These are phyloP conservation scores for Ceratocystis diversiconidia DNA, from an alignment of 2,329 filamentous ascomycete species.

Conservation along the genomic window DNA sequence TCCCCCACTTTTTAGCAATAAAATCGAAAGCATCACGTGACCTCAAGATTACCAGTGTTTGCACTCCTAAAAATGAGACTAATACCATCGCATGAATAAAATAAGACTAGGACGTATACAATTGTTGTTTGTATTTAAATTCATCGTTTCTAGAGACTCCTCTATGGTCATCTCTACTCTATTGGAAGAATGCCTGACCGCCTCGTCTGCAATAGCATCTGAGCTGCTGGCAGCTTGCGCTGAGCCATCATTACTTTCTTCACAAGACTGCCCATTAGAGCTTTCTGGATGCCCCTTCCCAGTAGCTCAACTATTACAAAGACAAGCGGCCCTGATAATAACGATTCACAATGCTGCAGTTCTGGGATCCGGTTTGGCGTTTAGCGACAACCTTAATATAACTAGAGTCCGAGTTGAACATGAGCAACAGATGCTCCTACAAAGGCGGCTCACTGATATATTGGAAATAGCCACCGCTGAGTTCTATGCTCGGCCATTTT, in stretches of 20 bases:
- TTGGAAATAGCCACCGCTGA: constrained; percentile 13
- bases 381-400: neutral
- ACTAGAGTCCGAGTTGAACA: neutral
- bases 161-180: neutral
- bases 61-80: too few relatives aligned
- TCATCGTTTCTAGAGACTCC: too few relatives aligned
- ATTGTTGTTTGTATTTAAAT: neutral
- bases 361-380: neutral
- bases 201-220: constrained; percentile 4
- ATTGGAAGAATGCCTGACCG: neutral
- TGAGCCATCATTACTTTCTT: constrained; percentile 5
- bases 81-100: too few relatives aligned
- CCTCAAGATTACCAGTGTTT: too few relatives aligned
- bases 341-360: neutral
- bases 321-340: constrained; percentile 6
- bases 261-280: constrained; percentile 5
- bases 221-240: constrained; percentile 7
- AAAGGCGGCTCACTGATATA: constrained; percentile 13
- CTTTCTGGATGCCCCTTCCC: constrained; percentile 13
- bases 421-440: neutral
- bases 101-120: too few relatives aligned
- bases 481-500: constrained; percentile 17
- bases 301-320: constrained; percentile 11
- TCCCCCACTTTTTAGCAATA: neutral
- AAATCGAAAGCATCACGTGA: neutral